These are phyloP conservation scores for Yarrowia sp. DNA, from an alignment of 805 yeast species.

Conservation along the genomic window DNA sequence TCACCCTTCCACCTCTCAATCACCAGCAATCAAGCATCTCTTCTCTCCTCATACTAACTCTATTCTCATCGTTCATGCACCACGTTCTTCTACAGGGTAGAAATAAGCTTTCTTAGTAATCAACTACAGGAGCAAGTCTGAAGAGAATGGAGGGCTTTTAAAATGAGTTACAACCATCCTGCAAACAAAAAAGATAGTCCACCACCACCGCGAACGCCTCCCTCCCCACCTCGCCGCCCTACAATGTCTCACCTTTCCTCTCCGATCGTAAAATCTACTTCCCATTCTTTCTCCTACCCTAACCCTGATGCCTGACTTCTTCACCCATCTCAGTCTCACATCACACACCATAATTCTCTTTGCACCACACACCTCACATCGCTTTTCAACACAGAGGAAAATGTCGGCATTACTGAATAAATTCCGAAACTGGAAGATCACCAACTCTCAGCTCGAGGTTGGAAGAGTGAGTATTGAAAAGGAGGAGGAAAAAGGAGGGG, in stretches of 20 bases:
- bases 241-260: neutral
- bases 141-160: neutral
- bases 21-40: no score
- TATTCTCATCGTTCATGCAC: no score
- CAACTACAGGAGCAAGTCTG: constrained; percentile 15
- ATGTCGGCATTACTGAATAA: constrained; percentile 27
- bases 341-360: neutral
- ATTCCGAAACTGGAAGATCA: constrained; percentile 35
- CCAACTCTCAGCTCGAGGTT: constrained; percentile 38
- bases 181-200: no score
- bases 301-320: constrained; percentile 20
- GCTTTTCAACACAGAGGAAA: neutral
- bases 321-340: neutral
- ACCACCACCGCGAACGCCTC: no score
- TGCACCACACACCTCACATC: constrained; percentile 24
- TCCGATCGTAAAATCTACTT: no score
- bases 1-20: no score
- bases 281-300: constrained; percentile 2
- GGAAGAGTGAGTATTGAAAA: constrained; percentile 26
- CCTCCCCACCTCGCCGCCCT: neutral
- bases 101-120: neutral
- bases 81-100: no score
- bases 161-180: no score
- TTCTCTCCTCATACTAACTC: no score
- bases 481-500: no score